Evolutionary conservation across 177 flowering plant genomes (phyloP).

Genomic region (Vitis hybrid): DNA sequence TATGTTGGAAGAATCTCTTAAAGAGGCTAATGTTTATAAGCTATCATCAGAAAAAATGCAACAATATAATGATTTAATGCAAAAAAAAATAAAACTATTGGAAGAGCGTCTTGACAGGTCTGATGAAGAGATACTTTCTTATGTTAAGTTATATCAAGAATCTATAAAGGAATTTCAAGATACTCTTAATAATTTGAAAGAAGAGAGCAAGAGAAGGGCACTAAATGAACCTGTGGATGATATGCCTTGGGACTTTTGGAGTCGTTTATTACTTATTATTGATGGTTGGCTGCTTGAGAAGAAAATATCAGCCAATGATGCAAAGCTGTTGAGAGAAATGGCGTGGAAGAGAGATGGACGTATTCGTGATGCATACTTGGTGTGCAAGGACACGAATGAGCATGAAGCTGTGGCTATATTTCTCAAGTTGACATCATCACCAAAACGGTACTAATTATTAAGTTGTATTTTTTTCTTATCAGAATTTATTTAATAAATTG

Average conservation of each 20-base stretch:
- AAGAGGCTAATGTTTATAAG: slow-evolving; percentile 59
- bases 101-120: slow-evolving; percentile 85
- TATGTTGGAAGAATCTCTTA: slow-evolving; percentile 72
- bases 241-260: slow-evolving; percentile 96
- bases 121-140: slow-evolving; percentile 79
- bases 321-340: slow-evolving; percentile 75
- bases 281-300: slow-evolving; percentile 95
- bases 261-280: slow-evolving; percentile 66
- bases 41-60: slow-evolving; percentile 69
- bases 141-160: slow-evolving; percentile 80
- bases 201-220: slow-evolving; percentile 65
- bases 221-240: slow-evolving; percentile 64
- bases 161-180: slow-evolving; percentile 83
- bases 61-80: slow-evolving; percentile 69
- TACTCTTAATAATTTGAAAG: slow-evolving; percentile 61
- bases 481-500: neutral
- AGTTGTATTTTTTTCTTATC: neutral
- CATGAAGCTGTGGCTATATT: slow-evolving; percentile 50
- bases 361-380: slow-evolving; percentile 64
- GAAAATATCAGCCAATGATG: slow-evolving; percentile 67
- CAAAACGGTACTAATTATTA: slow-evolving; percentile 49
- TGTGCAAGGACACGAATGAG: slow-evolving; percentile 68
- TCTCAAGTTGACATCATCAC: slow-evolving; percentile 58
- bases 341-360: slow-evolving; percentile 75
- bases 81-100: slow-evolving; percentile 69